phyloP scores from a whole-genome alignment of 306 rosid genomes.

The Casuarina equisetifolia region DNA sequence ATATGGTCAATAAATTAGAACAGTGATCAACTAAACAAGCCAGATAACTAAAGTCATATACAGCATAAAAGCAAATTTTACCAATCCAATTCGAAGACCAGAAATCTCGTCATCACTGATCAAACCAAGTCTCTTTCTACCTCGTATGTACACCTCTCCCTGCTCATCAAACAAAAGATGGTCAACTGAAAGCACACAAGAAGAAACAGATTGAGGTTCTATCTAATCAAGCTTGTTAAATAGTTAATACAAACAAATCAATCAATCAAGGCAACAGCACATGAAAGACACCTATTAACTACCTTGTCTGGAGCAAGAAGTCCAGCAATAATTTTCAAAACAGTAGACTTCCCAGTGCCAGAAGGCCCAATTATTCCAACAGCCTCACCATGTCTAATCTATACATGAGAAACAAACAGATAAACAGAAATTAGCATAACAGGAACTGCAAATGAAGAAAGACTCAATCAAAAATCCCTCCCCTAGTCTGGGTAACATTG shows the following conservation, averaged over 20 bases:
- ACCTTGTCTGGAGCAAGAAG: slow-evolving; percentile 94
- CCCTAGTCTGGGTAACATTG: neutral
- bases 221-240: neutral
- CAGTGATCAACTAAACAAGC: neutral
- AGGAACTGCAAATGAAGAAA: slow-evolving; percentile 13
- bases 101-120: slow-evolving; percentile 85
- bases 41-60: slow-evolving; percentile 4
- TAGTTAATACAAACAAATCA: neutral
- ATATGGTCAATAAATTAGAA: slow-evolving; percentile 16
- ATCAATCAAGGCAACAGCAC: slow-evolving; percentile 5
- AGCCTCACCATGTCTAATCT: slow-evolving; percentile 98
- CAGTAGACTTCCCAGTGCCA: slow-evolving; percentile 96
- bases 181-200: slow-evolving; percentile 13
- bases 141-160: slow-evolving; percentile 95
- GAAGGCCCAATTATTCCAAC: slow-evolving; percentile 99
- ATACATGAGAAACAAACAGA: slow-evolving; percentile 20
- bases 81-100: slow-evolving; percentile 93
- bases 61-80: slow-evolving; percentile 28
- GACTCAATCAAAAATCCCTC: slow-evolving; percentile 4
- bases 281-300: slow-evolving; percentile 6
- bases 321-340: slow-evolving; percentile 89
- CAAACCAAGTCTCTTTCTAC: slow-evolving; percentile 80
- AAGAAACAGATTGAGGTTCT: neutral
- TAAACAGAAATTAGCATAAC: slow-evolving; percentile 7
- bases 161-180: slow-evolving; percentile 36